Evolutionary conservation across 2,329 filamentous ascomycete species (phyloP).

Genomic region (Alternaria novae-zelandiae): DNA sequence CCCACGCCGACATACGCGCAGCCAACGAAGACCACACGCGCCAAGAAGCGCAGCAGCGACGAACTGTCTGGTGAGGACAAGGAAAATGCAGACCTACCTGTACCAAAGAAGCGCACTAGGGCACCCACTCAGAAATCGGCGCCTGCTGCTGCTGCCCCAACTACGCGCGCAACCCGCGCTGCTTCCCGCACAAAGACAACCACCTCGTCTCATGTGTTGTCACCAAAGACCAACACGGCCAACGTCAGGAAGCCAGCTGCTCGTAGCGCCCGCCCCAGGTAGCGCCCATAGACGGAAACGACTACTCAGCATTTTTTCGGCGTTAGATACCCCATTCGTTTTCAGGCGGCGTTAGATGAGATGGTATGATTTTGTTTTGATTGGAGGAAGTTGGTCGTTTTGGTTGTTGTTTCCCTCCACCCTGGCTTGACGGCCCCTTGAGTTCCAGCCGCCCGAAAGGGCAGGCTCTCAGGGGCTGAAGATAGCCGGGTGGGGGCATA

Average conservation of each 20-base stretch:
- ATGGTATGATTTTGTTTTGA: background rate
- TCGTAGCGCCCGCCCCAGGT: conserved; percentile 25
- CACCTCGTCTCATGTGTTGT: conserved; percentile 21
- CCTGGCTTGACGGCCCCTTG: conserved; percentile 19
- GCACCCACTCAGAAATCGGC: conserved; percentile 15
- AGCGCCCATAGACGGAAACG: conserved; percentile 21
- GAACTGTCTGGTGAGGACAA: conserved; percentile 38
- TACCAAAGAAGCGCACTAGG: conserved; percentile 29
- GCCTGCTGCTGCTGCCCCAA: conserved; percentile 9
- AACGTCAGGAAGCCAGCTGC: conserved; percentile 25
- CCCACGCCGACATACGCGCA: conserved; percentile 9
- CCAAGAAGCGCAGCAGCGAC: conserved; percentile 36
- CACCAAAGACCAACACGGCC: conserved; percentile 31
- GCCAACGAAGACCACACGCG: conserved; percentile 18
- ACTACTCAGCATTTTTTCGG: conserved; percentile 17
- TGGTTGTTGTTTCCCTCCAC: background rate
- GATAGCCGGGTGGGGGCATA: conserved; percentile 12
- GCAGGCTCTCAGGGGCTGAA: conserved; percentile 24
- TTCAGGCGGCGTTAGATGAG: conserved; percentile 14
- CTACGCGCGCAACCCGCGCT: conserved; percentile 29
- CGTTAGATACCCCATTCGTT: conserved; percentile 19
- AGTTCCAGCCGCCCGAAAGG: conserved; percentile 22
- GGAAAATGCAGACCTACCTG: conserved; percentile 34
- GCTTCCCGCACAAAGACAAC: conserved; percentile 29
- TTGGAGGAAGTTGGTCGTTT: background rate